phyloP scores from a whole-genome alignment of 2,329 filamentous ascomycete genomes.

The Shiraia bambusicola region DNA sequence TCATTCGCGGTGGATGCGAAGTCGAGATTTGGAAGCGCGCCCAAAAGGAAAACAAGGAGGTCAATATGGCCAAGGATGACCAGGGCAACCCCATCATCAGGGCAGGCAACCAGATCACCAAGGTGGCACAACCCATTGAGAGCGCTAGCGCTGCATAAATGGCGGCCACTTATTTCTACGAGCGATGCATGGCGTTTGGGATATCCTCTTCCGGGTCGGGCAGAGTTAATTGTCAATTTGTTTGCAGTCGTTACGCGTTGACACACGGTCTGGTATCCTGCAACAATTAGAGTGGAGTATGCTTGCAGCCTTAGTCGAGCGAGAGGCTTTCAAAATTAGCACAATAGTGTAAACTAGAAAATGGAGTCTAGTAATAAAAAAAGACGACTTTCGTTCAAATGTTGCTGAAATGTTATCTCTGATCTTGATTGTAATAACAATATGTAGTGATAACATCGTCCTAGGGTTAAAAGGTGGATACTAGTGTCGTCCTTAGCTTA shows the following conservation, averaged over 20 bases:
- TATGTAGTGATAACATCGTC: too few species aligned
- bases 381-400: too few species aligned
- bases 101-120: slow-evolving; percentile 82
- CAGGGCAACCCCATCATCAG: slow-evolving; percentile 80
- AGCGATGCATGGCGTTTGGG: slow-evolving; percentile 40
- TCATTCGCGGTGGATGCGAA: slow-evolving; percentile 47
- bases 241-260: slow-evolving; percentile 31
- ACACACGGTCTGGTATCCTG: slow-evolving; percentile 19
- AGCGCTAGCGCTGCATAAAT: slow-evolving; percentile 78
- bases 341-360: slow-evolving; percentile 19
- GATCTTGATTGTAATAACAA: too few species aligned
- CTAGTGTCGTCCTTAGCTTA: neutral
- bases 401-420: too few species aligned
- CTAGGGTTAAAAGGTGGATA: neutral
- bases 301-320: slow-evolving; percentile 26
- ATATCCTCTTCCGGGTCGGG: slow-evolving; percentile 17
- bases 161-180: slow-evolving; percentile 13
- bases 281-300: slow-evolving; percentile 33
- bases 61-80: slow-evolving; percentile 77
- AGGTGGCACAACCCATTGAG: slow-evolving; percentile 74
- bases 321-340: slow-evolving; percentile 23
- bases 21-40: slow-evolving; percentile 50
- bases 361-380: slow-evolving; percentile 18
- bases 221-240: slow-evolving; percentile 31
- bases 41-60: slow-evolving; percentile 63